Evolutionary conservation across 305 asterid species (phyloP), one percentile per base, ranked within the genome.

Genomic region (Solanum hybrid): DNA sequence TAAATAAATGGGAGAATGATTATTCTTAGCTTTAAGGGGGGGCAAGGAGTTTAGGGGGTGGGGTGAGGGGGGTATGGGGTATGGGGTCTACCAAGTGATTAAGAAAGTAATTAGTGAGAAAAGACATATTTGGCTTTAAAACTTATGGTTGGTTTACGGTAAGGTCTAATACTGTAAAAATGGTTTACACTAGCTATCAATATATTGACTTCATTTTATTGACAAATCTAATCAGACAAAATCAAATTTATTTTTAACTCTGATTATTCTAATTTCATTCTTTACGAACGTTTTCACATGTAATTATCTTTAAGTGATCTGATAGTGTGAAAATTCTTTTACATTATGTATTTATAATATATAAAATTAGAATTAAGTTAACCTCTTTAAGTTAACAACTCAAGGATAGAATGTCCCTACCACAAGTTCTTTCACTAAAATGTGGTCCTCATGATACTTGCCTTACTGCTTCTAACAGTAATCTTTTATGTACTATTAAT

Each of bases 21-120:
- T 85, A 93, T 89, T 88, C 92, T 90, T 93, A 93, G 92, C 94
- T 93, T 93, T 90, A 93, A 90, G 94, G 93, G 92, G 94, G 94
- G 87, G 94, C 94, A 93, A 91, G 92, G 90, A 89, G 89, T 91
- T 86, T 64, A 91, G 90, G 90, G 91, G 76, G 91, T 60, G 91
- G 89, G 91, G 87, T 13, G 42, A 22, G 6, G 34, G 45, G 32
- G n/a, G 31, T 2, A 19, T 26, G 45, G 32, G n/a, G 31, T 2
- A 19, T 26, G 82, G 75, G 86, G 32, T 32, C 73, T 31, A 76
- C 71, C 31, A 76, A 88, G 38, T 73, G 82, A 89, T 88, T 78
- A 88, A 87, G 72, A 75, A 86, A 78, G 32, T 90, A 38, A 92
- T 88, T 92, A 91, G 81, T 89, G 91, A 78, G 92, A 87, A 85